These are phyloP conservation scores for Nadsonia starkeyi-henricii DNA, from an alignment of 1,139 yeast species.

Conservation along the genomic window DNA sequence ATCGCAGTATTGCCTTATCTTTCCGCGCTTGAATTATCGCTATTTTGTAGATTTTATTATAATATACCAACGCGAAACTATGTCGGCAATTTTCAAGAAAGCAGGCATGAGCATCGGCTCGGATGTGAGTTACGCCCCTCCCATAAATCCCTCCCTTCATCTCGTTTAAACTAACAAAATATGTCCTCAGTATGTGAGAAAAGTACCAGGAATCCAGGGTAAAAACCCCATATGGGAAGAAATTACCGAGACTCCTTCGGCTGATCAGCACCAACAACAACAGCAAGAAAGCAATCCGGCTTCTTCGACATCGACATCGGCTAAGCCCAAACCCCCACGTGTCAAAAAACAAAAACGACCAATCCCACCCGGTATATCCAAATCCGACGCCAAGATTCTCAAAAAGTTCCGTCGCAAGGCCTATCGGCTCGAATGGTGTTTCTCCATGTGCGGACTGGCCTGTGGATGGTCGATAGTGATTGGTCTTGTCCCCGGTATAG, in stretches of 20 bases:
- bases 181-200: not conserved
- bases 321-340: not conserved
- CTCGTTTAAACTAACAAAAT: too few species aligned
- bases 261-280: not conserved
- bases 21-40: too few species aligned
- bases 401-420: conserved; percentile 42
- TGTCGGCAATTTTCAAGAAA: not conserved
- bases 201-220: not conserved
- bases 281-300: not conserved
- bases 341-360: conserved; percentile 15
- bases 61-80: too few species aligned
- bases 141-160: too few species aligned
- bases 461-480: conserved; percentile 63
- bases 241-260: not conserved
- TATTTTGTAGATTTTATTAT: too few species aligned
- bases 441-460: conserved; percentile 48
- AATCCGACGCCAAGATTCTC: conserved; percentile 38
- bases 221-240: not conserved
- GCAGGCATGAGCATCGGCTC: not conserved
- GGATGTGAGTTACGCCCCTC: not conserved
- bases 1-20: too few species aligned
- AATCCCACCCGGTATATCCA: conserved; percentile 43
- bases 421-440: conserved; percentile 48
- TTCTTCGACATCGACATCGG: not conserved
- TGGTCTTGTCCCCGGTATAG: conserved; percentile 53